These are phyloP conservation scores for Neurospora africana DNA, from an alignment of 495 filamentous ascomycete genomes.

Conservation along the genomic window DNA sequence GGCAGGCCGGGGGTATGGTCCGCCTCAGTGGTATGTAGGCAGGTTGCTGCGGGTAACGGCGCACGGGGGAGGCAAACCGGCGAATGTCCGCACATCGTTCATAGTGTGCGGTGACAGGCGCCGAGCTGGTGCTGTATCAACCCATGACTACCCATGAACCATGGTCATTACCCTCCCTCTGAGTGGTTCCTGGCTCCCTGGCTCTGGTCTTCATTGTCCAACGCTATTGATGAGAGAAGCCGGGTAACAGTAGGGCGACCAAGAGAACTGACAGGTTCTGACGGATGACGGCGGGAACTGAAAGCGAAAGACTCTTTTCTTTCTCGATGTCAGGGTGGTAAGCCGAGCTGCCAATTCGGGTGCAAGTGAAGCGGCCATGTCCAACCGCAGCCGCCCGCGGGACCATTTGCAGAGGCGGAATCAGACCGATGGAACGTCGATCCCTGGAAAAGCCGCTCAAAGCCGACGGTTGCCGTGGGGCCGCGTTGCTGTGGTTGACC, in stretches of 20 bases:
- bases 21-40: not conserved
- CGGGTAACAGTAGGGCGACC: not conserved
- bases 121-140: not conserved
- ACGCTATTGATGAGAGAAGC: not conserved
- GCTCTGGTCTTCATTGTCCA: not conserved
- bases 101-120: not conserved
- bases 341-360: not conserved
- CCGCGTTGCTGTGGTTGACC: not conserved
- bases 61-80: not conserved
- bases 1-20: not conserved
- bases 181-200: not conserved
- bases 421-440: slow-evolving; percentile 11
- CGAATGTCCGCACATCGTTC: not conserved
- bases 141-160: not conserved
- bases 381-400: slow-evolving; percentile 1
- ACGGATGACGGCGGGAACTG: not conserved
- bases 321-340: not conserved
- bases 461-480: slow-evolving; percentile 20
- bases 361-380: not conserved
- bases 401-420: slow-evolving; percentile 18
- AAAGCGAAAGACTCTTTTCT: not conserved
- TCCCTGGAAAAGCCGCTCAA: slow-evolving; percentile 19
- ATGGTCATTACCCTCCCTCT: not conserved
- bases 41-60: not conserved
- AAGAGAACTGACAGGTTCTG: not conserved